Evolutionary conservation across 768 basidiomycete genomes (phyloP).

Genomic region (Mycena rosella): DNA sequence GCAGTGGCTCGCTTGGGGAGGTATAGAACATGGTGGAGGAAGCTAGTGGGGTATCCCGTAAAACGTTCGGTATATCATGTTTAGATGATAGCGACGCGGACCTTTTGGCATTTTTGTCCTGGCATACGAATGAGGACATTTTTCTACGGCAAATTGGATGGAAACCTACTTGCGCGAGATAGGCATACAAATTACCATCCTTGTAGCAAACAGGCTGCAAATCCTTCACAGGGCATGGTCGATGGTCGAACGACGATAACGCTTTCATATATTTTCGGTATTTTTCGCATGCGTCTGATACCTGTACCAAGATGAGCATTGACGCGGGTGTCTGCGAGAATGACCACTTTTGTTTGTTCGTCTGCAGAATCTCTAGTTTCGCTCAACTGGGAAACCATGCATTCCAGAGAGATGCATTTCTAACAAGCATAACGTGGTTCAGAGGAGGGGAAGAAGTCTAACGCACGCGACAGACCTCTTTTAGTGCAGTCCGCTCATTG

Average conservation of each 20-base stretch:
- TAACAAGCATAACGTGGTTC: not conserved
- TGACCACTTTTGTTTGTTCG: too few species aligned
- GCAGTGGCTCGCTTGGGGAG: slow-evolving; percentile 1
- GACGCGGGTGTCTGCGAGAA: too few species aligned
- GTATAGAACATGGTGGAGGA: slow-evolving; percentile 18
- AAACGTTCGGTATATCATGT: not conserved
- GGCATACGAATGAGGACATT: not conserved
- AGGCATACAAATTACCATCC: not conserved
- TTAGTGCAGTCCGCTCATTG: not conserved
- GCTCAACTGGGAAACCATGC: too few species aligned
- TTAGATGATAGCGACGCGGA: too few species aligned
- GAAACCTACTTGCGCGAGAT: slow-evolving; percentile 8
- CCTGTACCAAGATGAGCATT: too few species aligned
- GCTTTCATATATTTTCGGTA: slow-evolving; percentile 5
- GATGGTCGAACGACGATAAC: not conserved
- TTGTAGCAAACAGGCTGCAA: not conserved
- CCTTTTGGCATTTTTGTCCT: slow-evolving; percentile 6
- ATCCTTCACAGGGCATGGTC: not conserved
- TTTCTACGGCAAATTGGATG: not conserved
- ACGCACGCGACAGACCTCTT: not conserved
- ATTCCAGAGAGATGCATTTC: not conserved
- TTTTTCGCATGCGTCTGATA: not conserved
- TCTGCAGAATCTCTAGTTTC: too few species aligned
- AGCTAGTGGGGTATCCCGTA: not conserved
- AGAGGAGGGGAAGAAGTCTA: not conserved